Conservation (phyloP, 116 monocot genomes). For the Cymodocea nodosa region DNA sequence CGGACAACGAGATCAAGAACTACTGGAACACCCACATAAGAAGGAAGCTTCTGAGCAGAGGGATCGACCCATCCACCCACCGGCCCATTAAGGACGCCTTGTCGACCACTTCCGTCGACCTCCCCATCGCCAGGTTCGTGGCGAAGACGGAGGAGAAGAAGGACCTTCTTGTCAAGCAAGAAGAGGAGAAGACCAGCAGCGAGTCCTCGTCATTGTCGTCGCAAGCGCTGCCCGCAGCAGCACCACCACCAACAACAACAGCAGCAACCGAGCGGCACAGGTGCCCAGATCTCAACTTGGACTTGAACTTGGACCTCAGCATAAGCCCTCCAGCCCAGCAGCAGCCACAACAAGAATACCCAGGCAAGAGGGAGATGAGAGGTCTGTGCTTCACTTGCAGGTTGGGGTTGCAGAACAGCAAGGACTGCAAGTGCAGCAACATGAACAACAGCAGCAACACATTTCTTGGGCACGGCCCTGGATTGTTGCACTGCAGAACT, state of each 20-base stretch:
- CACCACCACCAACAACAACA: too few relatives aligned
- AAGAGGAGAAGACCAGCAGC: slow-evolving; percentile 13
- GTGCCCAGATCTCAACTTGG: neutral
- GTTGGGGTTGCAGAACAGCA: slow-evolving; percentile 9
- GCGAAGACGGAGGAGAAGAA: slow-evolving; percentile 11
- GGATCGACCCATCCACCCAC: slow-evolving; percentile 55
- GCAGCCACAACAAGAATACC: neutral
- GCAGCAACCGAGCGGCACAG: neutral
- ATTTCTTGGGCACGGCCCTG: neutral
- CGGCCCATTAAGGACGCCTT: slow-evolving; percentile 19
- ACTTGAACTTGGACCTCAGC: slow-evolving; percentile 10
- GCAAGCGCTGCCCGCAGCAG: neutral
- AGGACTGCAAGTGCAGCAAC: slow-evolving; percentile 10
- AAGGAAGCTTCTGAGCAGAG: slow-evolving; percentile 50
- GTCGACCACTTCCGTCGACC: slow-evolving; percentile 1
- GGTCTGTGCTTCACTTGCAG: slow-evolving; percentile 6
- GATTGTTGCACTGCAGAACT: neutral
- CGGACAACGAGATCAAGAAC: slow-evolving; percentile 89
- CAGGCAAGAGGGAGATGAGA: slow-evolving; percentile 1
- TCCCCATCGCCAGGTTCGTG: slow-evolving; percentile 9
- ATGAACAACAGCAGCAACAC: neutral
- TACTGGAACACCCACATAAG: slow-evolving; percentile 89
- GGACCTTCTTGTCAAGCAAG: neutral
- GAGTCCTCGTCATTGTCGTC: slow-evolving; percentile 7
- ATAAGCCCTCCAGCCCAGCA: slow-evolving; percentile 5